Evolutionary conservation across 1,284 basidiomycete species (phyloP), one percentile per base, ranked within the genome.

Genomic region (Bjerkandera adusta): DNA sequence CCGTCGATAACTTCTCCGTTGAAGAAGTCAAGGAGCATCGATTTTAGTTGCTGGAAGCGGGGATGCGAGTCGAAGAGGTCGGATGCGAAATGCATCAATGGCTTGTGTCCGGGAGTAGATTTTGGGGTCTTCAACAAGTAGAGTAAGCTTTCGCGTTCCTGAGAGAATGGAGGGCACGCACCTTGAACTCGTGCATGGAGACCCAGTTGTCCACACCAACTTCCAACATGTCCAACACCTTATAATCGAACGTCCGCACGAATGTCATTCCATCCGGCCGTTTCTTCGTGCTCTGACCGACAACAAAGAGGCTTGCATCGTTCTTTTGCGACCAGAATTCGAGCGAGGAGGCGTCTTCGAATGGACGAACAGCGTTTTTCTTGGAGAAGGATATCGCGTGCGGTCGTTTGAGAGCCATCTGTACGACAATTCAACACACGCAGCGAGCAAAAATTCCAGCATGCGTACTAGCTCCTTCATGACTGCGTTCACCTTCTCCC

Each of bases 241-340:
- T 76, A 24, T 83, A 79, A 59, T 97, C 89, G 58, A 89, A 99
- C 77, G 89, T 94, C 45, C 97, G 72, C 11, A 87, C 87, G 59
- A 97, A 85, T 2, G 89, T 85, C 47, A 99, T 66, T 45, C 91
- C 87, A 61, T 98, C 79, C 12, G 95, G 95, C 44, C 95, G 74
- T 68, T 99, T 99, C 72, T 99, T 99, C 40, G 86, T 91, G 60
- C 88, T 92, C 61, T 95, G 89, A 1, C 92, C 96, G 34, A 98
- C 75, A 11, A 97, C 70, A 62, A 98, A 97, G 59, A 99, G 72
- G 3, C 84, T 85, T 1, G 95, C 94, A 59, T 99, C 97, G 69
- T 99, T 99, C 72, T 99, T 99, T 29, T 72, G 62, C 1, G 85
- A 74, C 90, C 94, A 99, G 68, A 99, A 99, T 58, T 92, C 92